Percentiles rank a stretch among this genome's conserved stretches.
Evolutionary conservation across 176 grass and related monocot genomes (phyloP).

Genomic region (Triticum dicoccoides): DNA sequence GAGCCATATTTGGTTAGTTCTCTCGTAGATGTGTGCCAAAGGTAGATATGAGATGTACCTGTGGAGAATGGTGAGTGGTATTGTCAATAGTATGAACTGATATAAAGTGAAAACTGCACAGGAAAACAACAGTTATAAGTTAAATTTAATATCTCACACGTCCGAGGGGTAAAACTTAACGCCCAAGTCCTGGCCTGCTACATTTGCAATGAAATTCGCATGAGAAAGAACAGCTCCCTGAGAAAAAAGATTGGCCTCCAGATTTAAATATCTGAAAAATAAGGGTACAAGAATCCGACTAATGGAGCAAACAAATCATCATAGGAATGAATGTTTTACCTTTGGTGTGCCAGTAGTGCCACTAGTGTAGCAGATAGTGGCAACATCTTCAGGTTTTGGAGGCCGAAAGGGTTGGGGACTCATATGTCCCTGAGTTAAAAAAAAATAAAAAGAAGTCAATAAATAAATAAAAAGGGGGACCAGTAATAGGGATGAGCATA

Average conservation of each 20-base stretch:
- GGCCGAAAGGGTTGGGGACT: constrained; percentile 57
- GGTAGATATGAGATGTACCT: constrained; percentile 23
- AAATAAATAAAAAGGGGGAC: not conserved
- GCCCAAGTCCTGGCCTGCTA: constrained; percentile 5
- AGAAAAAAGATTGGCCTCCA: constrained; percentile 1
- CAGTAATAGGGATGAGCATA: constrained; percentile 8
- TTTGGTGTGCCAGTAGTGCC: constrained; percentile 94
- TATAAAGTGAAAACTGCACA: not conserved
- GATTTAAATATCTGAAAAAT: constrained; percentile 1
- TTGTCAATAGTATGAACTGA: not conserved
- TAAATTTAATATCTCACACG: not conserved
- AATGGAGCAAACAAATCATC: constrained; percentile 6
- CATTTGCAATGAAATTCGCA: constrained; percentile 22
- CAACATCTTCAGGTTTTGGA: constrained; percentile 84
- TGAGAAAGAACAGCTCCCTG: constrained; percentile 28
- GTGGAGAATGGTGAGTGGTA: not conserved
- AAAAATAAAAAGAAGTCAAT: not conserved
- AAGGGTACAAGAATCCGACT: constrained; percentile 3
- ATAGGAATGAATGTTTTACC: constrained; percentile 38
- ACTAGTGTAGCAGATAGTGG: constrained; percentile 94
- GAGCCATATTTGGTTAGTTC: constrained; percentile 21
- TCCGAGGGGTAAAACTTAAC: constrained; percentile 21
- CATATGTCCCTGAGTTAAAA: constrained; percentile 49
- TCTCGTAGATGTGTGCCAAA: constrained; percentile 17
- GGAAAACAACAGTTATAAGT: not conserved